Percentiles rank a stretch among this genome's conserved stretches.
Conservation (phyloP, 2,329 filamentous ascomycete genomes). For the Fusarium siculi region DNA sequence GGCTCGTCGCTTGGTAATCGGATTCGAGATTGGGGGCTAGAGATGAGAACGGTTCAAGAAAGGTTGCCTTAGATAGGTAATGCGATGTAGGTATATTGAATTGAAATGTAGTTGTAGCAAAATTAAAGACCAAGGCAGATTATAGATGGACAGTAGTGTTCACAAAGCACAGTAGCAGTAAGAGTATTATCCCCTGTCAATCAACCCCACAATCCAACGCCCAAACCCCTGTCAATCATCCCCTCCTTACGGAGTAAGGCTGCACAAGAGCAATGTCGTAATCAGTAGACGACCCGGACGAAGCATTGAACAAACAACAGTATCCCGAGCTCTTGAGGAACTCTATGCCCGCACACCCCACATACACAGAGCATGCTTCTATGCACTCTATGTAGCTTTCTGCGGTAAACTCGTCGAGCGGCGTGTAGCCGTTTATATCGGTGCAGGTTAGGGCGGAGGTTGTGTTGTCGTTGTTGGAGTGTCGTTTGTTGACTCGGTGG, state of each 20-base stretch:
- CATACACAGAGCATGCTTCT: background rate
- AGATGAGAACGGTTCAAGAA: rapidly evolving
- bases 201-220: background rate
- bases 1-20: conserved; percentile 5
- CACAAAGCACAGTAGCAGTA: background rate
- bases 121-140: background rate
- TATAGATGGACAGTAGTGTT: background rate
- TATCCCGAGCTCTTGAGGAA: too few relatives aligned
- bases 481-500: background rate
- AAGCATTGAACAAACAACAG: background rate
- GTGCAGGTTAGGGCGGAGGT: background rate
- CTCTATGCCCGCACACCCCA: background rate
- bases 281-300: too few relatives aligned
- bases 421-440: too few relatives aligned
- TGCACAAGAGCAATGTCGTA: background rate
- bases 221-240: background rate
- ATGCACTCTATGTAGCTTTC: background rate
- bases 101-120: background rate
- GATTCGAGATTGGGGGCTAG: background rate
- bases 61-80: rapidly evolving
- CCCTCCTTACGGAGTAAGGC: background rate
- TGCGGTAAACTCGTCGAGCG: too few relatives aligned
- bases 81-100: background rate
- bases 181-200: background rate
- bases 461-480: background rate